These are phyloP conservation scores for Xylaria sp. DNA, from an alignment of 495 filamentous ascomycete genomes.

Conservation along the genomic window DNA sequence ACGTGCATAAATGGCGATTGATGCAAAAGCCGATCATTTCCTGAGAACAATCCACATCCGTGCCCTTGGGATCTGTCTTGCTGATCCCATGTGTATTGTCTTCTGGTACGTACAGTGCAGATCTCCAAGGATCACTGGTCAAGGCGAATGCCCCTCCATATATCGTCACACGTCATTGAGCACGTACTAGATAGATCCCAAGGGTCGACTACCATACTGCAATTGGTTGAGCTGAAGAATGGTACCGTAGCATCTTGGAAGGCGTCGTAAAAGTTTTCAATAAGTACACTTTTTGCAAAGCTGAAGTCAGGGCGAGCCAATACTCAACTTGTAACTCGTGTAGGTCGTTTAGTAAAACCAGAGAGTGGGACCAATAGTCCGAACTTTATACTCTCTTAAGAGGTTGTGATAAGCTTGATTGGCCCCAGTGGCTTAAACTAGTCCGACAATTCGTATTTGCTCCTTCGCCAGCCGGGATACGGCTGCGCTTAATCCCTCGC, in stretches of 20 bases:
- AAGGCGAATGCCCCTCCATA: neutral
- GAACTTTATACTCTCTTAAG: neutral
- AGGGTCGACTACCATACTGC: neutral
- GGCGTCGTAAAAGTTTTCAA: neutral
- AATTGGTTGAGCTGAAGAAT: neutral
- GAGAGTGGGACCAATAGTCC: neutral
- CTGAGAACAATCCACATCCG: slow-evolving; percentile 3
- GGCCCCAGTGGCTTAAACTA: neutral
- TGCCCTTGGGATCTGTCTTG: slow-evolving; percentile 1
- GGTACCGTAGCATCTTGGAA: neutral
- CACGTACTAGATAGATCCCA: neutral
- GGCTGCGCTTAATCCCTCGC: neutral
- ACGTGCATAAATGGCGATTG: slow-evolving; percentile 17
- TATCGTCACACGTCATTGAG: neutral
- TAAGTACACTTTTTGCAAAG: neutral
- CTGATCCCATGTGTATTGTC: neutral
- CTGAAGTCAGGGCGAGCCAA: neutral
- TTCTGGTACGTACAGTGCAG: slow-evolving; percentile 3
- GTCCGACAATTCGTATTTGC: slow-evolving; percentile 7
- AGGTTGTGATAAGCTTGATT: neutral
- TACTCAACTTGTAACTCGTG: neutral
- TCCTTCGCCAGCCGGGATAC: neutral
- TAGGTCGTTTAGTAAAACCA: neutral
- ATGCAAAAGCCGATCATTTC: slow-evolving; percentile 1
- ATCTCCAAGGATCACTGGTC: neutral